Conservation (phyloP, 768 basidiomycete species). For the Nevesoporus exiguus region DNA sequence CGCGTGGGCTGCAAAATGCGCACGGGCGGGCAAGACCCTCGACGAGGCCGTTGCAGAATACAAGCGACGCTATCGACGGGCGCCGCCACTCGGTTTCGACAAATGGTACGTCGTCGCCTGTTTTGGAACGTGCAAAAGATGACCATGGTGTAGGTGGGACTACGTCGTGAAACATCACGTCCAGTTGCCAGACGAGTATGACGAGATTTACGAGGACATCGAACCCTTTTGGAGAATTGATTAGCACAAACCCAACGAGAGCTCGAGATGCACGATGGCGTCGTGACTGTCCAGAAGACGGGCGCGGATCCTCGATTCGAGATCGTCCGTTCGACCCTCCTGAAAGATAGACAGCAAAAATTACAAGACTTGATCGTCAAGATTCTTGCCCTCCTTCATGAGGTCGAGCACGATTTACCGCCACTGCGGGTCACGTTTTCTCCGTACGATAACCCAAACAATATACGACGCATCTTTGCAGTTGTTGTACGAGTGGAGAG, state of each 20-base stretch:
- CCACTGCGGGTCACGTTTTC: no score
- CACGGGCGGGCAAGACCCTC: constrained; percentile 36
- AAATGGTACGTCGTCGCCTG: constrained; percentile 32
- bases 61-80: constrained; percentile 30
- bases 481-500: not conserved
- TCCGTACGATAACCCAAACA: no score
- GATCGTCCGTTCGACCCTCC: constrained; percentile 15
- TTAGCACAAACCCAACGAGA: constrained; percentile 8
- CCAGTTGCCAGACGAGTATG: constrained; percentile 45
- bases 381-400: no score
- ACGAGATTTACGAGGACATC: constrained; percentile 40
- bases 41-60: constrained; percentile 39
- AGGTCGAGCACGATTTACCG: no score
- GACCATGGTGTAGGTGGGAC: constrained; percentile 34
- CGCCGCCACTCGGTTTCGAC: constrained; percentile 42
- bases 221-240: constrained; percentile 37
- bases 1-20: constrained; percentile 35
- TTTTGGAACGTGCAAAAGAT: not conserved
- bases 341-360: not conserved
- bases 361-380: no score
- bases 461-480: not conserved
- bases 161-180: constrained; percentile 39
- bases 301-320: constrained; percentile 3
- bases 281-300: constrained; percentile 28
- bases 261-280: constrained; percentile 11